Evolutionary conservation across 768 basidiomycete species (phyloP).

Genomic region (Lactarius vividus): DNA sequence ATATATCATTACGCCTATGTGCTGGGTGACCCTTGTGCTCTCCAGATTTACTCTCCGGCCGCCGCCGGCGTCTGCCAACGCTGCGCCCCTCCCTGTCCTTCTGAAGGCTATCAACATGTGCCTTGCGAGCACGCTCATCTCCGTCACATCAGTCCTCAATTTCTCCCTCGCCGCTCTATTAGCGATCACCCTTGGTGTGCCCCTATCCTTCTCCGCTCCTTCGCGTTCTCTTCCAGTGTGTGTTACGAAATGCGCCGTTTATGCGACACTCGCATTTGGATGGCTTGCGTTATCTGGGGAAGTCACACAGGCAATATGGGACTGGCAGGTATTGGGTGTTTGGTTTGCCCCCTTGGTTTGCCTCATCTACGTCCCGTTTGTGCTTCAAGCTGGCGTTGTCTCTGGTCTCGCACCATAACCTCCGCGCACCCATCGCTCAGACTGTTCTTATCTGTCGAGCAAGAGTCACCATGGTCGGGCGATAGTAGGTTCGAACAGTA

Average conservation of each 20-base stretch:
- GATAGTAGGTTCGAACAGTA: background rate
- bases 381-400: constrained; percentile 67
- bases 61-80: constrained; percentile 28
- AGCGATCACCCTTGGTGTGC: constrained; percentile 60
- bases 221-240: constrained; percentile 31
- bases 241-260: constrained; percentile 39
- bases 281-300: constrained; percentile 55
- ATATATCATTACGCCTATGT: constrained; percentile 1
- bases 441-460: background rate
- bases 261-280: constrained; percentile 50
- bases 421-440: background rate
- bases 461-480: background rate
- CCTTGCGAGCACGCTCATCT: constrained; percentile 81
- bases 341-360: constrained; percentile 86
- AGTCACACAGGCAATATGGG: constrained; percentile 54
- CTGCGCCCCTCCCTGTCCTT: constrained; percentile 44
- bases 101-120: constrained; percentile 78
- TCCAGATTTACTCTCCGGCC: constrained; percentile 36
- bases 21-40: constrained; percentile 32
- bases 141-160: constrained; percentile 83
- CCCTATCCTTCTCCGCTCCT: constrained; percentile 50
- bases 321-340: constrained; percentile 75
- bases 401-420: constrained; percentile 34
- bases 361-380: constrained; percentile 71
- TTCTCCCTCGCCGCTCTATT: constrained; percentile 83